Evolutionary conservation across 2,329 filamentous ascomycete species (phyloP).

Genomic region (Colletotrichum theobromicola): DNA sequence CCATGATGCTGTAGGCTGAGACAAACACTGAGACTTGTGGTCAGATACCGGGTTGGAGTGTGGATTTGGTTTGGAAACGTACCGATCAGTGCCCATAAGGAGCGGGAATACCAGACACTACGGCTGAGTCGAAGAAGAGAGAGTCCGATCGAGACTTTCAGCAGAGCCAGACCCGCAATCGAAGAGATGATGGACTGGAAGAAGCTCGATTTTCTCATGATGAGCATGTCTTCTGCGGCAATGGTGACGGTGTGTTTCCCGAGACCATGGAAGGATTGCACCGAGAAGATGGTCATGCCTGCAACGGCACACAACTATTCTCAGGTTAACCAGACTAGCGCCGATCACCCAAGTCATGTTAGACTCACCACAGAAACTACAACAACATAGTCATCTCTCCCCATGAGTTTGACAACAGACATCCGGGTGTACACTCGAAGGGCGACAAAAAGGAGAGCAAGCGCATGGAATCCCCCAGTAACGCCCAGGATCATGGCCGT

Average conservation of each 20-base stretch:
- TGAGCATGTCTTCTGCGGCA: slow-evolving; percentile 31
- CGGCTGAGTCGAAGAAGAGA: slow-evolving; percentile 25
- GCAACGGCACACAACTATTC: slow-evolving; percentile 29
- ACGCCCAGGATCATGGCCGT: slow-evolving; percentile 26
- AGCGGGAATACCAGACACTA: slow-evolving; percentile 28
- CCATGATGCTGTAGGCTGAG: slow-evolving; percentile 25
- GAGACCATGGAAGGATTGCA: slow-evolving; percentile 48
- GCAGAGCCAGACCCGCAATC: slow-evolving; percentile 17
- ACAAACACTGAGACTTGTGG: slow-evolving; percentile 16
- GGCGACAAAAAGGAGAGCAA: slow-evolving; percentile 24
- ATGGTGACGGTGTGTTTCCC: slow-evolving; percentile 48
- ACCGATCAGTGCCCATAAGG: slow-evolving; percentile 27
- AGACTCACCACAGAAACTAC: slow-evolving; percentile 27
- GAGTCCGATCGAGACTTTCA: slow-evolving; percentile 28
- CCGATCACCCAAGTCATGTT: not conserved
- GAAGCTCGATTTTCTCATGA: slow-evolving; percentile 46
- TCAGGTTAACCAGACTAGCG: not conserved
- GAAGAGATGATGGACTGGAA: slow-evolving; percentile 52
- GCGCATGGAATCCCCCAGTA: slow-evolving; percentile 24
- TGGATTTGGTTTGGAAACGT: not conserved
- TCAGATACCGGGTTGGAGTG: accelerated
- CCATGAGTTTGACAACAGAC: slow-evolving; percentile 26
- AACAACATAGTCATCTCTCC: slow-evolving; percentile 33
- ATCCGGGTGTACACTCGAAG: slow-evolving; percentile 24
- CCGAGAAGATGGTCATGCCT: slow-evolving; percentile 40